Evolutionary conservation across 805 yeast species (phyloP).

Genomic region (Candida cerambycidarum): DNA sequence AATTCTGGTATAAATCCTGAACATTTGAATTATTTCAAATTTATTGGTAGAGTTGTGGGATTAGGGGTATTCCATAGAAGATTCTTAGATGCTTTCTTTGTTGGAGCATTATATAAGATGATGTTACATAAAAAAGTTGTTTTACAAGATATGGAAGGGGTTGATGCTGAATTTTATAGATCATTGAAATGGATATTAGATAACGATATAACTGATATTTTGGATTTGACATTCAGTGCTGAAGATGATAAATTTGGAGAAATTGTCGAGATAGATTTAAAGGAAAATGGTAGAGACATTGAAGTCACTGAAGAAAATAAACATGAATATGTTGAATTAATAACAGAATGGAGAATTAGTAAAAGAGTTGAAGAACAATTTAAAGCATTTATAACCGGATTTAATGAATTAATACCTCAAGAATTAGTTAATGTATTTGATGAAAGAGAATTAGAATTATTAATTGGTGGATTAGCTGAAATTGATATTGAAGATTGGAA

Average conservation of each 20-base stretch:
- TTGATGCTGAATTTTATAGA: conserved; percentile 94
- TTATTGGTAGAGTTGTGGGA: conserved; percentile 97
- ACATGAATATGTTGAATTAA: conserved; percentile 90
- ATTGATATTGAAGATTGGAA: conserved; percentile 99
- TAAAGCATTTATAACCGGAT: conserved; percentile 94
- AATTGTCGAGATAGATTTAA: conserved; percentile 83
- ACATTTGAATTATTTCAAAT: conserved; percentile 95
- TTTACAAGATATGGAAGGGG: conserved; percentile 97
- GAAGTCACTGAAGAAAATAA: conserved; percentile 94
- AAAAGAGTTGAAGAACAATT: conserved; percentile 94
- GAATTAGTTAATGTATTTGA: conserved; percentile 95
- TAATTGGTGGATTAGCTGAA: conserved; percentile 98
- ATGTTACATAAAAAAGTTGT: conserved; percentile 93
- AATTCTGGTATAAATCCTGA: conserved; percentile 97
- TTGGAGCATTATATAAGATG: conserved; percentile 97
- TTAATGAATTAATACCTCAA: conserved; percentile 95
- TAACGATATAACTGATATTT: conserved; percentile 79
- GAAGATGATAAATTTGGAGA: conserved; percentile 96
- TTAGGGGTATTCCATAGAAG: conserved; percentile 97
- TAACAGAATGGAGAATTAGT: conserved; percentile 93
- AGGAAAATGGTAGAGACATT: conserved; percentile 81
- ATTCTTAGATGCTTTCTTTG: conserved; percentile 96
- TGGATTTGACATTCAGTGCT: conserved; percentile 85
- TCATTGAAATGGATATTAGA: conserved; percentile 95
- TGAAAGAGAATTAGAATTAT: conserved; percentile 93